Conservation (phyloP, 345 rosid genomes). For the Odontarrhena argentea region DNA sequence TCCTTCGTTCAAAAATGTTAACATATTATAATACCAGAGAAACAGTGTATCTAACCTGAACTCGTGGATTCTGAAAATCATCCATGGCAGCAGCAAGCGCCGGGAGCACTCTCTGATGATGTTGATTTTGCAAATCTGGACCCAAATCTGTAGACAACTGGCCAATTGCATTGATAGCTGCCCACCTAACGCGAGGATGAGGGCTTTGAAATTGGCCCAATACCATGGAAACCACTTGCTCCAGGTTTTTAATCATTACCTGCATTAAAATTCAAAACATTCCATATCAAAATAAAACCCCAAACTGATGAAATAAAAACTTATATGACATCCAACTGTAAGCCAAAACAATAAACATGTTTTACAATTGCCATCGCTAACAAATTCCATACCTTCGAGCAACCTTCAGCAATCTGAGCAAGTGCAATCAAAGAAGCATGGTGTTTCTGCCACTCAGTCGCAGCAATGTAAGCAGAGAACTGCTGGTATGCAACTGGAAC, state of each 20-base stretch:
- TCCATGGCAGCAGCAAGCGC: slow-evolving; percentile 94
- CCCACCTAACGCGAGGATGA: slow-evolving; percentile 98
- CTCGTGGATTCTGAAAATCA: slow-evolving; percentile 95
- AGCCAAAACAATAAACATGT: not conserved
- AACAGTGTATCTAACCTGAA: slow-evolving; percentile 64
- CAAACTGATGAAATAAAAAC: not conserved
- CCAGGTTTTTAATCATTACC: slow-evolving; percentile 94
- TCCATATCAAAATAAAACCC: slow-evolving; percentile 8
- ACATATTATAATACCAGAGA: not conserved
- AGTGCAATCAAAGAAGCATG: slow-evolving; percentile 96
- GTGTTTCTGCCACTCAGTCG: slow-evolving; percentile 98
- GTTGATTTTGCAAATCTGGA: slow-evolving; percentile 96
- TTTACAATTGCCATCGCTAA: slow-evolving; percentile 1
- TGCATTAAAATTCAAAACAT: slow-evolving; percentile 35
- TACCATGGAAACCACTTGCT: slow-evolving; percentile 87
- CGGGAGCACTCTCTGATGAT: slow-evolving; percentile 82
- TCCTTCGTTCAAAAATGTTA: not conserved
- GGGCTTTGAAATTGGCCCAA: slow-evolving; percentile 80
- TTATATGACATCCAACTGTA: not conserved
- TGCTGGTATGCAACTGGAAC: slow-evolving; percentile 96
- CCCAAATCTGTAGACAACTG: slow-evolving; percentile 98
- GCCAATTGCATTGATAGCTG: slow-evolving; percentile 98
- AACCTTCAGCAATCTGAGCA: slow-evolving; percentile 99
- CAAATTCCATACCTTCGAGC: slow-evolving; percentile 65
- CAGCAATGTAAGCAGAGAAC: slow-evolving; percentile 83